Base-by-base conservation (phyloP, 495 filamentous ascomycete species). In the Podospora sp. region DNA sequence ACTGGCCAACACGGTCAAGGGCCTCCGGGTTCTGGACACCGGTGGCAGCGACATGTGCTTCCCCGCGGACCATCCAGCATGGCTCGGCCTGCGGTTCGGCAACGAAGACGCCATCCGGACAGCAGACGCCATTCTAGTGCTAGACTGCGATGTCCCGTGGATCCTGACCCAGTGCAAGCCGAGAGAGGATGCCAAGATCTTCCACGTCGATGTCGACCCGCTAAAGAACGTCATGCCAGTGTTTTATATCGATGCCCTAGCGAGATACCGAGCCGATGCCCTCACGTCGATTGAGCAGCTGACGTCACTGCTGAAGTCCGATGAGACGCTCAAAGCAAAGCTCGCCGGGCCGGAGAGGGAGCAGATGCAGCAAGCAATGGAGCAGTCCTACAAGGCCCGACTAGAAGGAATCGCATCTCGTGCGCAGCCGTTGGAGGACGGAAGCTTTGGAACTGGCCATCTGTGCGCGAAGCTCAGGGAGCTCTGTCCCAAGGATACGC, bases 21-120 rank as follows among this genome's bases (percentile, higher is more conserved):
- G 92, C 0, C 75, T 97, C 53, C 82, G 93, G 14, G 92, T 98
- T 20, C 78, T 98, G 27, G 94, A 98, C 75, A 93, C 92, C 0
- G 92, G 91, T 25, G 94, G 93, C 36, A 91, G 91, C 73, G 94
- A 98, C 75, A 95, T 98, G 94, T 96, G 92, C 73, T 97, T 97
- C 79, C 94, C 94, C 2, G 90, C 89, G 1, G 83, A 94, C 60
- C 93, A 97, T 67, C 80, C 82, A 18, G 82, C 70, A 0, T 87
- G 88, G 83, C 76, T 97, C 26, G 92, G 94, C 1, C 73, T 96
- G 69, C 82, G 88, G 67, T 97, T 88, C 69, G 92, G 93, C 12
- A 81, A 87, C 2, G 92, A 97, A 50, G 88, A 91, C 18, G 79
- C 82, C 6, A 91, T 97, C 69, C 83, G 80, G 53, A 88, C 87